phyloP scores from a whole-genome alignment of 78 protist genomes.

The Protostelium mycophagum region DNA sequence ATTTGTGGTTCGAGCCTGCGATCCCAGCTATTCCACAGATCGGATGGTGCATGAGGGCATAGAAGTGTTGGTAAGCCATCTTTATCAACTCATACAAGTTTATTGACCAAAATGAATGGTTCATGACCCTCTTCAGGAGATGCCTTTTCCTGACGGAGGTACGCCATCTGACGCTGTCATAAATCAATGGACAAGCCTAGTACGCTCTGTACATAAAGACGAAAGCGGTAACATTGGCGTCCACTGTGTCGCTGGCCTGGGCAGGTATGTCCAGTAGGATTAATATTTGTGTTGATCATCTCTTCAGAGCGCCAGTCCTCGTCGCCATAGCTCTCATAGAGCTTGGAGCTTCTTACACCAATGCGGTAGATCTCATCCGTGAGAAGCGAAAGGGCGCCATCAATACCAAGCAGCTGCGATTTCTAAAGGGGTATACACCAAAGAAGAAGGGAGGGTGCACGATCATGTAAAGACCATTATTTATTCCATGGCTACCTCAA shows the following conservation, averaged over 20 bases:
- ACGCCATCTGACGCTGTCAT: slow-evolving; percentile 58
- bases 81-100: background rate
- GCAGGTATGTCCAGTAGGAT: background rate
- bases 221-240: slow-evolving; percentile 26
- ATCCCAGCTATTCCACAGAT: slow-evolving; percentile 62
- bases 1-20: slow-evolving; percentile 73
- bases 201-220: background rate
- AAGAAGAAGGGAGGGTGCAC: slow-evolving; percentile 38
- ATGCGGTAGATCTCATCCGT: slow-evolving; percentile 56
- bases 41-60: slow-evolving; percentile 28
- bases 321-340: slow-evolving; percentile 72
- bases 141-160: slow-evolving; percentile 67
- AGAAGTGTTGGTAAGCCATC: slow-evolving; percentile 31
- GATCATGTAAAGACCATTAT: slow-evolving; percentile 51
- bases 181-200: slow-evolving; percentile 10
- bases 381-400: slow-evolving; percentile 56
- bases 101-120: background rate
- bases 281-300: background rate
- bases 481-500: too few relatives aligned
- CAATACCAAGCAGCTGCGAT: slow-evolving; percentile 55
- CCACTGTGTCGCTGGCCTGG: slow-evolving; percentile 74
- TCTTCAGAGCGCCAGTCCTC: slow-evolving; percentile 67
- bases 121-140: slow-evolving; percentile 23
- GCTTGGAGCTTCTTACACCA: slow-evolving; percentile 40
- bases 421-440: slow-evolving; percentile 47